Evolutionary conservation across 2,329 filamentous ascomycete species (phyloP), one percentile per base, ranked within the genome.

Genomic region (Phyllosticta paracitricarpa): DNA sequence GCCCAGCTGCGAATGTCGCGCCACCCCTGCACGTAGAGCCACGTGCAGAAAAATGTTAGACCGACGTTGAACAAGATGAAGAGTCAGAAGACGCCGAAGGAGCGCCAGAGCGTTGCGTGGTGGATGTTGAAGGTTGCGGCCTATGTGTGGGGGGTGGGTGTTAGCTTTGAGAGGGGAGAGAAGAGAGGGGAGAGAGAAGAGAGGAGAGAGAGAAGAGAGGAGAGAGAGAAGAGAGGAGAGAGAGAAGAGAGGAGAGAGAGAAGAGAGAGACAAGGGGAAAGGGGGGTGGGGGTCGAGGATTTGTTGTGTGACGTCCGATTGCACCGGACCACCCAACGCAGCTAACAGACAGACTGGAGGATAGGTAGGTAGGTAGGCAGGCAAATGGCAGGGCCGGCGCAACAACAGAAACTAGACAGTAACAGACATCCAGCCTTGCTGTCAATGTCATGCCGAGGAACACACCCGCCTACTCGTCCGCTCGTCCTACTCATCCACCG

Each of bases 31-130:
- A 85, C 72, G 69, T 82, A 84, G 1, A 84, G 64, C 80, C 81
- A 84, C 0, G 79, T 81, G 64, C 79, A 78, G 9, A 76, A 40
- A 63, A 82, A 83, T 7, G 84, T 78, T 0, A 79, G 70, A 0
- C 71, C 65, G 61, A 85, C 88, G 64, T 89, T 89, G 68, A 88
- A 89, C 1, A 80, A 69, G 22, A 86, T 82, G 66, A 28, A 61
- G 59, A 62, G 61, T 64, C 79, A 84, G 65, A 87, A 84, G 58
- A 88, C 83, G 2, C 85, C 80, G 71, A 87, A 89, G 62, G 88
- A 76, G 10, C 85, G 74, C 87, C 86, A 89, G 55, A 85, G 84
- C 58, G 87, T 72, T 1, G 70, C 70, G 55, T 86, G 84, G 57
- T 78, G 83, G 7, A 88, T 78, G 65, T 84, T 86, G 68, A 89